Evolutionary conservation across 495 filamentous ascomycete genomes (phyloP).

Genomic region (Margaritispora aquatica): DNA sequence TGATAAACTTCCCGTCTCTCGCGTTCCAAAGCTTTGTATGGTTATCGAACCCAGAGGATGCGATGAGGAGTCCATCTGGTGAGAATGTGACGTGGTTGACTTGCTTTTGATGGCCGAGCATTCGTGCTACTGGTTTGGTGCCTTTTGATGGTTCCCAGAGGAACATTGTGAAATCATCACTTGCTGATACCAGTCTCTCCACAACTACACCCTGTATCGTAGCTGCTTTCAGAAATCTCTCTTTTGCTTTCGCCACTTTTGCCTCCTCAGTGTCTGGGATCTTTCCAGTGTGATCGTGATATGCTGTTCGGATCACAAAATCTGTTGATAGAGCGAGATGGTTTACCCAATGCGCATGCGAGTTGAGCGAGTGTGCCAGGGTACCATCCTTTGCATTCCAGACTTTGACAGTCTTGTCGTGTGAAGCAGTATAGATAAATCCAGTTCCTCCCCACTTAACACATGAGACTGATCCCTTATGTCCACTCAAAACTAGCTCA

Average conservation of each 20-base stretch:
- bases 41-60: constrained; percentile 87
- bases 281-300: constrained; percentile 74
- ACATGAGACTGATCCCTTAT: constrained; percentile 82
- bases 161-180: constrained; percentile 95
- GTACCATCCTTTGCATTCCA: constrained; percentile 81
- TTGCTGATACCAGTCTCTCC: constrained; percentile 84
- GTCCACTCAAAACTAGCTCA: constrained; percentile 77
- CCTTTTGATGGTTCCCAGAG: constrained; percentile 83
- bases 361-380: constrained; percentile 67
- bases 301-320: constrained; percentile 80
- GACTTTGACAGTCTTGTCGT: constrained; percentile 89
- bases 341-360: constrained; percentile 94
- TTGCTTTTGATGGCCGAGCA: constrained; percentile 91
- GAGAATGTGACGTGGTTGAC: constrained; percentile 96
- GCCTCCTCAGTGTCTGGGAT: constrained; percentile 62
- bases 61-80: constrained; percentile 79
- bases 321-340: constrained; percentile 93
- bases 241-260: constrained; percentile 67
- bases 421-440: constrained; percentile 79
- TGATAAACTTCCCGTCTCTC: constrained; percentile 71
- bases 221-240: constrained; percentile 85
- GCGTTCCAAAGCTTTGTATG: constrained; percentile 84
- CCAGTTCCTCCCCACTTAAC: constrained; percentile 93
- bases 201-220: constrained; percentile 70
- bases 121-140: constrained; percentile 77